phyloP scores from a whole-genome alignment of 805 yeast species.

The Lipomyces sp. region DNA sequence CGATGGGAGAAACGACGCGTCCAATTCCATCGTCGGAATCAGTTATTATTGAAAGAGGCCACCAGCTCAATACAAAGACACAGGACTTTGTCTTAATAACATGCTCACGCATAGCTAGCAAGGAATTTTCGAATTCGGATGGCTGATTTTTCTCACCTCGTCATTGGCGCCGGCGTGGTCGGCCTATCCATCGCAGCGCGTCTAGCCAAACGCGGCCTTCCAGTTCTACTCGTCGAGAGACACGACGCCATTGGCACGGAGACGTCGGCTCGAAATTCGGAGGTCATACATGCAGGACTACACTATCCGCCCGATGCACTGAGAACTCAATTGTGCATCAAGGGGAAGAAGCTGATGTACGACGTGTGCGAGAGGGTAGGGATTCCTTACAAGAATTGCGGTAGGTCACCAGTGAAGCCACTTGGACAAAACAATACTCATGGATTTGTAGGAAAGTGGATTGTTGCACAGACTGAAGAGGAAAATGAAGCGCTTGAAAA shows the following conservation, averaged over 20 bases:
- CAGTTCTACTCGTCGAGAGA: conserved; percentile 67
- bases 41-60: too few relatives aligned
- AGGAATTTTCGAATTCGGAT: too few relatives aligned
- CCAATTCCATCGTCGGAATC: too few relatives aligned
- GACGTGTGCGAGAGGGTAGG: conserved; percentile 44
- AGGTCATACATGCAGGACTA: conserved; percentile 88
- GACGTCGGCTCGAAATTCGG: conserved; percentile 86
- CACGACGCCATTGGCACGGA: conserved; percentile 67
- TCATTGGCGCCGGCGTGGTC: conserved; percentile 81
- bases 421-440: not conserved
- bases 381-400: conserved; percentile 62
- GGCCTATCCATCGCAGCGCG: conserved; percentile 80
- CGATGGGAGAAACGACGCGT: too few relatives aligned
- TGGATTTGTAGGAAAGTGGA: conserved; percentile 52
- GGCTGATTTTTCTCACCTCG: conserved; percentile 63
- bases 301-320: conserved; percentile 71
- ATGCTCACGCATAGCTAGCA: too few relatives aligned
- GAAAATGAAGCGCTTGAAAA: conserved; percentile 59
- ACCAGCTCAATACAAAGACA: too few relatives aligned
- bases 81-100: too few relatives aligned
- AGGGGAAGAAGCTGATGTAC: conserved; percentile 71
- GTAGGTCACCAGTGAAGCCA: conserved; percentile 38
- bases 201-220: conserved; percentile 46
- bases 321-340: conserved; percentile 66
- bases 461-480: conserved; percentile 71